Conservation (phyloP, 2,329 filamentous ascomycete species). For the Diaporthe helianthi region DNA sequence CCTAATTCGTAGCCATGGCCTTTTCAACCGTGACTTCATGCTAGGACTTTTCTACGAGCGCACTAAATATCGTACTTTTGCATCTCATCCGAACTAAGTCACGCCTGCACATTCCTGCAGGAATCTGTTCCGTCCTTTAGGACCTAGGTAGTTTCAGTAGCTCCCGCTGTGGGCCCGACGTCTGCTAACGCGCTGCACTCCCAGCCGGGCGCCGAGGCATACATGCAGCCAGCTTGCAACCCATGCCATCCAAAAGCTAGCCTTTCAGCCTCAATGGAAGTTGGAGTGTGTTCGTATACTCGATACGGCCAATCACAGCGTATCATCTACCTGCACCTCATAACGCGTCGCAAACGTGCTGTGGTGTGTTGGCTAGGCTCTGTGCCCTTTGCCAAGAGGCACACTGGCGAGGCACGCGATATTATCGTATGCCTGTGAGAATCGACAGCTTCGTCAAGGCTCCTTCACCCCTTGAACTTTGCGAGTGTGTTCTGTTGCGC, state of each 20-base stretch:
- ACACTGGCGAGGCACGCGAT: slow-evolving; percentile 9
- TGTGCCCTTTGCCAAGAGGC: not conserved
- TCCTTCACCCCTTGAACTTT: slow-evolving; percentile 70
- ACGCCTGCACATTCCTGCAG: not conserved
- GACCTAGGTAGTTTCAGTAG: not conserved
- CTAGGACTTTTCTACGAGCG: not conserved
- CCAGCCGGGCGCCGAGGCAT: not conserved
- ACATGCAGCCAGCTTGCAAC: not conserved
- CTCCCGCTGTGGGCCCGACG: slow-evolving; percentile 8
- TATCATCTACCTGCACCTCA: not conserved
- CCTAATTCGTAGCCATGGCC: not conserved
- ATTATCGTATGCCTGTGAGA: too few relatives aligned
- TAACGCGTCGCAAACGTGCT: not conserved
- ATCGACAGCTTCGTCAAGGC: slow-evolving; percentile 17
- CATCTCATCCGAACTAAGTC: not conserved
- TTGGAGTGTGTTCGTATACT: not conserved
- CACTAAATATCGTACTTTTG: not conserved
- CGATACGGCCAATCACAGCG: not conserved
- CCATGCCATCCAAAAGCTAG: not conserved
- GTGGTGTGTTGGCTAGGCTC: not conserved
- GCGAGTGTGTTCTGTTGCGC: slow-evolving; percentile 64
- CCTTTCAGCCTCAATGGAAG: not conserved
- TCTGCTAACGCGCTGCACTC: not conserved
- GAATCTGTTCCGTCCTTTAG: not conserved
- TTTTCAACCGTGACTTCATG: not conserved